Percentiles rank a stretch among this genome's conserved stretches.
Evolutionary conservation across 441 rosid genomes (phyloP).

Genomic region (Euphorbia schlechtendalii): DNA sequence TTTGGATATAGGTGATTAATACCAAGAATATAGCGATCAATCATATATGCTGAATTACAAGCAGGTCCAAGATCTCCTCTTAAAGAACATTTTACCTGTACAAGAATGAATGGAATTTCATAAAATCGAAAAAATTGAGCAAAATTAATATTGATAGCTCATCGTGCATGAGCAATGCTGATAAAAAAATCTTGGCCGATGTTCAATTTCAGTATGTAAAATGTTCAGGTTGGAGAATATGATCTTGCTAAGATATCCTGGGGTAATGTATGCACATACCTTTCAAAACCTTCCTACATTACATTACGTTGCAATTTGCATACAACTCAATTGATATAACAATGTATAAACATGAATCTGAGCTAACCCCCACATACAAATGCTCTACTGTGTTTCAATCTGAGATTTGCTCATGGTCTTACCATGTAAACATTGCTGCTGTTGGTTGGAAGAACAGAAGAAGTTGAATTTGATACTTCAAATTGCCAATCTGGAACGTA

Average conservation of each 20-base stretch:
- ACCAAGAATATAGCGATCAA: conserved; percentile 29
- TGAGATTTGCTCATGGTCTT: background rate
- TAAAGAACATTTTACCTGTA: conserved; percentile 27
- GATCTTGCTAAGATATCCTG: background rate
- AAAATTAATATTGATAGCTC: too few relatives aligned
- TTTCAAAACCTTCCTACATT: background rate
- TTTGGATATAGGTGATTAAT: conserved; percentile 23
- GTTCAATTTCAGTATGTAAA: too few relatives aligned
- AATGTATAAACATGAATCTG: background rate
- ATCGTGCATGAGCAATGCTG: too few relatives aligned
- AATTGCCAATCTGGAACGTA: conserved; percentile 33
- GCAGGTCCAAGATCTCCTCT: conserved; percentile 34
- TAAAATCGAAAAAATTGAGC: too few relatives aligned
- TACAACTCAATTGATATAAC: background rate
- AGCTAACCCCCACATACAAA: background rate
- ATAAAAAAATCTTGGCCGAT: too few relatives aligned
- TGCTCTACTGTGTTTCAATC: background rate
- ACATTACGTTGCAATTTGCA: background rate
- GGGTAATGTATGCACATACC: background rate
- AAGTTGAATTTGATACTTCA: conserved; percentile 8
- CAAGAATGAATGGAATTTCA: background rate
- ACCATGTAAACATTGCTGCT: conserved; percentile 18
- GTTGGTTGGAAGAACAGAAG: conserved; percentile 9
- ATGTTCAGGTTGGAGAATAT: background rate
- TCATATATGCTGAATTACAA: conserved; percentile 30